A percentile compares a stretch with the other conserved stretches of the same genome.
phyloP scores from a whole-genome alignment of 331 rosid genomes.

The Acacia pycnantha region DNA sequence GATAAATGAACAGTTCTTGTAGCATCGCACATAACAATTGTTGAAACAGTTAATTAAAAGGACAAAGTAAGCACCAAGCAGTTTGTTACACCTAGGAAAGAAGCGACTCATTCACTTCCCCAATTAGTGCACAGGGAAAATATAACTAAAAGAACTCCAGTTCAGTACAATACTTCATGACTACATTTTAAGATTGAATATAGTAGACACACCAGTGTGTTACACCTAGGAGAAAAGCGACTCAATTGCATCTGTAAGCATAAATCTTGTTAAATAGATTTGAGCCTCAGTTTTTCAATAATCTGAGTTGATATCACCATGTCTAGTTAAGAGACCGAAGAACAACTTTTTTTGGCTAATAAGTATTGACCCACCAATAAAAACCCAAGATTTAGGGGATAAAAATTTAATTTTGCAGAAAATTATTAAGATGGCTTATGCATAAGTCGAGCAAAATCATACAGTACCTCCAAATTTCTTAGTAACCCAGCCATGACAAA shows the following conservation, averaged over 20 bases:
- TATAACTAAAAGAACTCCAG: no score
- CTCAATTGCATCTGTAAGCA: background rate
- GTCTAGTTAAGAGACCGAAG: background rate
- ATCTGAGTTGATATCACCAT: background rate
- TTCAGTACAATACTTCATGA: background rate
- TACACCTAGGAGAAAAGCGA: background rate
- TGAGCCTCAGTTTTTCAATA: background rate
- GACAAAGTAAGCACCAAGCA: background rate
- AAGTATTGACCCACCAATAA: background rate
- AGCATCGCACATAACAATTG: background rate
- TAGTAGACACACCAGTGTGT: background rate
- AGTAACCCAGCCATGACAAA: slow-evolving; percentile 23
- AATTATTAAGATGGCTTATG: background rate
- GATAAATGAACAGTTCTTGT: background rate
- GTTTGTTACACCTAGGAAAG: background rate
- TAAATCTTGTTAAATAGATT: no score
- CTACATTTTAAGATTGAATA: background rate
- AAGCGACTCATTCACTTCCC: background rate
- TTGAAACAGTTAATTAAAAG: background rate
- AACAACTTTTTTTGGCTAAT: no score
- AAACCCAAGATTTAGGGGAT: background rate
- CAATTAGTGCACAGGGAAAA: background rate
- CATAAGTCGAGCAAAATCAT: background rate
- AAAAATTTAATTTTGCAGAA: background rate
- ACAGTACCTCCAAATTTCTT: slow-evolving; percentile 30